Percentiles rank a stretch among this genome's conserved stretches.
phyloP scores from a whole-genome alignment of 169 alveolate genomes.

The Eimeria necatrix region DNA sequence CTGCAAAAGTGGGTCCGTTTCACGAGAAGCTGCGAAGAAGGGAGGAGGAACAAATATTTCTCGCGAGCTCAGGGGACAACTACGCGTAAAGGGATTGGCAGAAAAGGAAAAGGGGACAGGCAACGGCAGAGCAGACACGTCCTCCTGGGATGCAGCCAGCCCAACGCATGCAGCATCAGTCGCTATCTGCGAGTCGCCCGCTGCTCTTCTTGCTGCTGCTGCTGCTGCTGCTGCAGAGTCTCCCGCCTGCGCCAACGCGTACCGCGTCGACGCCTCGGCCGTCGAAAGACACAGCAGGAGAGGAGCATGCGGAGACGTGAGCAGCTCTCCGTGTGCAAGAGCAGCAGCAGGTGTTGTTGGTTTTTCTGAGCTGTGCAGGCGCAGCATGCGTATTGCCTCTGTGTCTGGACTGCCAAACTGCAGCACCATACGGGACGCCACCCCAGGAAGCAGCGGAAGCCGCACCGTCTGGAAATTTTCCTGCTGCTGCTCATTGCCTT shows the following conservation, averaged over 20 bases:
- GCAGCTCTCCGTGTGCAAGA: conserved; percentile 21
- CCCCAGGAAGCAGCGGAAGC: conserved; percentile 5
- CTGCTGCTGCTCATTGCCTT: background rate
- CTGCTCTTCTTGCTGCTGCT: background rate
- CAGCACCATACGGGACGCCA: conserved; percentile 32
- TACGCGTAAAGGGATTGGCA: background rate
- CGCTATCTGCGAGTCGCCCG: background rate
- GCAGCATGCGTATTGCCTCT: conserved; percentile 7
- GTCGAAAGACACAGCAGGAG: conserved; percentile 31
- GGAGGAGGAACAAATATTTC: conserved; percentile 32
- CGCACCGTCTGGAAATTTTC: conserved; percentile 16
- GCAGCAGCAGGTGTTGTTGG: conserved; percentile 21
- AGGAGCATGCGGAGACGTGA: background rate
- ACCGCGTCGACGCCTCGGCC: background rate
- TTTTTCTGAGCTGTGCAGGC: background rate
- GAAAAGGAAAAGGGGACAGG: background rate
- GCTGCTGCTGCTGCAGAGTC: conserved; percentile 7
- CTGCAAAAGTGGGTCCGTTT: background rate
- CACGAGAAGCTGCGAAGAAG: background rate
- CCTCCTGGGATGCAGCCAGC: background rate
- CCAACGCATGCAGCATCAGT: conserved; percentile 60
- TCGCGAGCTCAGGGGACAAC: conserved; percentile 35
- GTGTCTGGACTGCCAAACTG: conserved; percentile 72
- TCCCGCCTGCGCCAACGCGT: background rate
- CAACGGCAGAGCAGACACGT: background rate